Percentiles rank a stretch among this genome's conserved stretches.
Conservation (phyloP, 768 basidiomycete genomes). For the Tricholoma saponaceum region DNA sequence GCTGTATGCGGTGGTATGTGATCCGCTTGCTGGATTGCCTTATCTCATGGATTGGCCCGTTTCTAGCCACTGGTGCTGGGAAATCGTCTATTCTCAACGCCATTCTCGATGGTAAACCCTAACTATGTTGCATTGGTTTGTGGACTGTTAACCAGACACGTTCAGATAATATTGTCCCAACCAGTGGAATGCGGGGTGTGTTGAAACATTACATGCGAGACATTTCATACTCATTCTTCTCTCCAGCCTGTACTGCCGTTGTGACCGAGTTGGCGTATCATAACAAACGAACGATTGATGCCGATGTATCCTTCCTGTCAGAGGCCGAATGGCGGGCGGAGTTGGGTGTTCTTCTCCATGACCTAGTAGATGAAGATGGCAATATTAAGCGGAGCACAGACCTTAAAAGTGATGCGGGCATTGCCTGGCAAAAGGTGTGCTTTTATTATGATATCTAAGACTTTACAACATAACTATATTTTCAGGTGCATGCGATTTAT, state of each 20-base stretch:
- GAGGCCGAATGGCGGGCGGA: slow-evolving; percentile 56
- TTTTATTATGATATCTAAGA: not conserved
- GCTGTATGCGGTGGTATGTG: slow-evolving; percentile 59
- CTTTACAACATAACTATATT: not conserved
- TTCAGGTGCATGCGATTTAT: slow-evolving; percentile 59
- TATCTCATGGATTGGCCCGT: not conserved
- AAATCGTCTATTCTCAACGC: slow-evolving; percentile 63
- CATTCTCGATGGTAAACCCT: slow-evolving; percentile 46
- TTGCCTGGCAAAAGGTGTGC: slow-evolving; percentile 57
- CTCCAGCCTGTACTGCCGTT: slow-evolving; percentile 59
- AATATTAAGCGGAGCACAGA: slow-evolving; percentile 49
- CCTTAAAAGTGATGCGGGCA: slow-evolving; percentile 53
- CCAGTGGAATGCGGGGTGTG: slow-evolving; percentile 60
- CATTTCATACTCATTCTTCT: not conserved
- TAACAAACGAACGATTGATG: slow-evolving; percentile 49
- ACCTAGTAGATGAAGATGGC: slow-evolving; percentile 58
- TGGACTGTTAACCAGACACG: not conserved
- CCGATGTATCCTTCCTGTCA: slow-evolving; percentile 55
- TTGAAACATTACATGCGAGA: not conserved
- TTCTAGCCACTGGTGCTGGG: slow-evolving; percentile 53
- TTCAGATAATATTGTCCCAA: slow-evolving; percentile 56
- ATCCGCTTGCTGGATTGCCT: not conserved
- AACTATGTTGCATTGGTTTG: not conserved
- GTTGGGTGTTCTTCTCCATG: slow-evolving; percentile 48
- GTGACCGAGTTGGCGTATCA: slow-evolving; percentile 62